Conservation (phyloP, 306 rosid species). For the Myrica gale region DNA sequence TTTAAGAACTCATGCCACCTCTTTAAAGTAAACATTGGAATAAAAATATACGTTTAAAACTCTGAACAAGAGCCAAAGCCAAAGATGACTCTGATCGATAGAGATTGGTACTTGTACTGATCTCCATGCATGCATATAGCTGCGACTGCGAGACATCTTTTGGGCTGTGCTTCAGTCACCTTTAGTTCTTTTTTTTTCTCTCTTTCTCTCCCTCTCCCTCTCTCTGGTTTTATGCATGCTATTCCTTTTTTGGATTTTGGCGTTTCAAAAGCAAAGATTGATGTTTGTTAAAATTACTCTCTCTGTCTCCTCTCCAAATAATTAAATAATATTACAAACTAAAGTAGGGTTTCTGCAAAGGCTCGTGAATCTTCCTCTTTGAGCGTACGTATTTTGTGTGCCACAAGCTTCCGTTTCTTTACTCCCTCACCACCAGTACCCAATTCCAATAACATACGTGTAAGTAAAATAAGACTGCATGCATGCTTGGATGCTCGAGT, state of each 20-base stretch:
- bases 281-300: slow-evolving; percentile 27
- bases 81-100: slow-evolving; percentile 19
- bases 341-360: slow-evolving; percentile 33
- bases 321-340: slow-evolving; percentile 28
- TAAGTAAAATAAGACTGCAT: slow-evolving; percentile 35
- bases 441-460: slow-evolving; percentile 35
- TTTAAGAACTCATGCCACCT: slow-evolving; percentile 47
- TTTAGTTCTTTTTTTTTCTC: no score
- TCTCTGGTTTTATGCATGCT: neutral
- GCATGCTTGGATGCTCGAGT: slow-evolving; percentile 35
- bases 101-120: slow-evolving; percentile 14
- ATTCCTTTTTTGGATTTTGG: neutral
- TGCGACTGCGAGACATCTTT: slow-evolving; percentile 19
- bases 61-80: slow-evolving; percentile 42
- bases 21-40: slow-evolving; percentile 31
- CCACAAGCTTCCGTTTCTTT: slow-evolving; percentile 41
- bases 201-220: no score
- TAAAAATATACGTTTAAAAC: slow-evolving; percentile 27
- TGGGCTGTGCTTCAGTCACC: neutral
- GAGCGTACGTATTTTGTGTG: slow-evolving; percentile 26
- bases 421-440: slow-evolving; percentile 24
- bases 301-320: slow-evolving; percentile 13
- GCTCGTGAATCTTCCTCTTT: slow-evolving; percentile 26
- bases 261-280: slow-evolving; percentile 41
- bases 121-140: slow-evolving; percentile 44